Base-by-base conservation (phyloP, 129 eudicot species). In the Lonicera japonica region DNA sequence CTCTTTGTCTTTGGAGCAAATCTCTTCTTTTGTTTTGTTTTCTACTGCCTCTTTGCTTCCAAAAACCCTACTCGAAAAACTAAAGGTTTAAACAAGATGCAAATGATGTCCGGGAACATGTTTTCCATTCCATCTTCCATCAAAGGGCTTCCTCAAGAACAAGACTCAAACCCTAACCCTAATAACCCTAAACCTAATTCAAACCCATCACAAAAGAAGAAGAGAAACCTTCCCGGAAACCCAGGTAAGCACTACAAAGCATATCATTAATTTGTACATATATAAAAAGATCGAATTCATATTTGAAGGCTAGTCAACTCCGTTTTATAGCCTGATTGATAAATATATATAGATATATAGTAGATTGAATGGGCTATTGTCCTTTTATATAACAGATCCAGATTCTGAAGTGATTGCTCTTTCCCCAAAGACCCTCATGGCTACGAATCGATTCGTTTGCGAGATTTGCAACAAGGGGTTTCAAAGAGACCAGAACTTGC, bases 391-490 rank as follows among this genome's bases (percentile, higher is more conserved):
- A 58, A 60, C 84, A 90, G 97, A 90, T 86, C 97, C 97, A 79
- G 97, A 90, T 79, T 94, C 97, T 21, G 95, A 90, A 77, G 97
- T 90, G 51, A 86, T 90, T 47, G 89, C 90, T 13, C 83, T 90
- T 12, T 90, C 97, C n/a, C 97, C 95, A 17, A 90, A 84, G 72
- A 79, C 97, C 17, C 80, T 90, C 22, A 90, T 90, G 97, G 95
- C 97, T n/a, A 90, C 97, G 15, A 90, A 90, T 75, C 50, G 97
- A 68, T 90, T 90, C 75, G 56, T 90, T 16, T 90, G 97, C 22
- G 97, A 90, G 70, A 86, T 90, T 25, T 90, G 97, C 75, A 90
- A 86, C 87, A 90, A 90, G 66, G 97, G 97, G 0, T 90, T 90
- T 69, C 95, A 86, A 54, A 83, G 97, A 48, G 97, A 90, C 78